A percentile compares a stretch with the other conserved stretches of the same genome.
Evolutionary conservation across 495 filamentous ascomycete genomes (phyloP).

Genomic region (Astrothelium macrocarpum): DNA sequence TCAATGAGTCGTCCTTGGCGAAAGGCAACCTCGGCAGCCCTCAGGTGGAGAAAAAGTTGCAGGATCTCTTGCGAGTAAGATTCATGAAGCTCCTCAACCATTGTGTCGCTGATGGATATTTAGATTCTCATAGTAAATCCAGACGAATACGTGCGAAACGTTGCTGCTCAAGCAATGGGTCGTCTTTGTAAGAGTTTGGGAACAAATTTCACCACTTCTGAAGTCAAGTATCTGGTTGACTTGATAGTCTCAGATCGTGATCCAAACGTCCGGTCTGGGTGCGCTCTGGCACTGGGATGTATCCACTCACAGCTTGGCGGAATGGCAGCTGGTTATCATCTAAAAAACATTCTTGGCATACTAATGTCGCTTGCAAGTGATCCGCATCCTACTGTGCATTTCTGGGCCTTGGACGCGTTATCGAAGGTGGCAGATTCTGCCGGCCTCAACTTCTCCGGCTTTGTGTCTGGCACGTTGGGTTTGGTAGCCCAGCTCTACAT

Average conservation of each 20-base stretch:
- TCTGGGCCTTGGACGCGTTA: constrained; percentile 85
- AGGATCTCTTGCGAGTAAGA: constrained; percentile 63
- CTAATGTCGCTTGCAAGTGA: constrained; percentile 93
- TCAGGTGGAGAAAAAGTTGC: constrained; percentile 76
- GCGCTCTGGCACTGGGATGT: constrained; percentile 82
- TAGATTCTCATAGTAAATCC: constrained; percentile 66
- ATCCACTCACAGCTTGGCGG: constrained; percentile 94
- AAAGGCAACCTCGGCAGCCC: constrained; percentile 63
- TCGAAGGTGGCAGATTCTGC: constrained; percentile 85
- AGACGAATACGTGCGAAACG: constrained; percentile 74
- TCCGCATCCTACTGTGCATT: constrained; percentile 92
- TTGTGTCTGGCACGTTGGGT: constrained; percentile 80
- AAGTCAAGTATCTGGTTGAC: constrained; percentile 87
- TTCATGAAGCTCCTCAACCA: background rate
- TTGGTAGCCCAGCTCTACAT: constrained; percentile 90
- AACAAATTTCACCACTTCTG: constrained; percentile 75
- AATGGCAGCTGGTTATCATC: constrained; percentile 95
- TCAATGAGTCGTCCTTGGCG: constrained; percentile 63
- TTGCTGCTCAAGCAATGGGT: constrained; percentile 82
- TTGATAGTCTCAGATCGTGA: constrained; percentile 89
- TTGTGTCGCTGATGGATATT: constrained; percentile 8
- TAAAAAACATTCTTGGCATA: constrained; percentile 91
- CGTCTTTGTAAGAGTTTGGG: constrained; percentile 82
- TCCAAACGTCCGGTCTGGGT: constrained; percentile 85
- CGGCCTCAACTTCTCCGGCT: constrained; percentile 81